Evolutionary conservation across 192 early-diverging fungal species (phyloP), one percentile per base, ranked within the genome.

Genomic region (Backusella australiensis): DNA sequence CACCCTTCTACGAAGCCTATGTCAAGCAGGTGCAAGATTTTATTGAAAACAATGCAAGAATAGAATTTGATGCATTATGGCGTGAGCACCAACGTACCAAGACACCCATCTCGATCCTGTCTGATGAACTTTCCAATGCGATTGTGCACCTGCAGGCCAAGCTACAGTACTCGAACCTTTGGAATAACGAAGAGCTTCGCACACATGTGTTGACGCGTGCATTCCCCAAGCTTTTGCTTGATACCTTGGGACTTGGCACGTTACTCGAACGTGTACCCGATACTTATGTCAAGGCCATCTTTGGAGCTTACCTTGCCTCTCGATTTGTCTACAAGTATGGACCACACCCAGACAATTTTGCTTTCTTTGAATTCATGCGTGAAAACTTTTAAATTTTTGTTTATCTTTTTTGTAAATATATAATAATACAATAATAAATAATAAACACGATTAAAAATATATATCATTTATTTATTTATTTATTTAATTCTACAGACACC

Each of bases 291-390:
- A 93, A 94, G 81, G 96, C 97, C 67, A 98, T 99, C 85, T 99
- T 99, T 91, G 97, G 97, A 65, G 90, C 92, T 34, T 99, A 93
- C 86, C 81, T 99, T 75, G 97, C 97, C n/a, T 95, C 93, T 70
- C 90, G 92, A 76, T 99, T 99, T 86, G 94, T 99, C 35, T 99
- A 98, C 89, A 92, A 93, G 84, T 98, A 97, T 76, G 97, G 97
- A 29, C 92, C 93, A 36, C 86, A 93, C 70, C 97, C 97, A 67
- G 90, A 91, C 72, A 96, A 98, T 85, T 98, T 99, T 87, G 94
- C 96, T 70, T 99, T 99, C 90, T 99, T 99, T 85, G 93, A 97
- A 89, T 99, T 92, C 83, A 95, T 99, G 94, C 77, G 77, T 69
- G 77, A 71, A 52, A 78, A 73, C 66, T 78, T 42, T 39, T 78